These are phyloP conservation scores for Acanthamoeba quina DNA, from an alignment of 208 protist genomes.

Conservation along the genomic window DNA sequence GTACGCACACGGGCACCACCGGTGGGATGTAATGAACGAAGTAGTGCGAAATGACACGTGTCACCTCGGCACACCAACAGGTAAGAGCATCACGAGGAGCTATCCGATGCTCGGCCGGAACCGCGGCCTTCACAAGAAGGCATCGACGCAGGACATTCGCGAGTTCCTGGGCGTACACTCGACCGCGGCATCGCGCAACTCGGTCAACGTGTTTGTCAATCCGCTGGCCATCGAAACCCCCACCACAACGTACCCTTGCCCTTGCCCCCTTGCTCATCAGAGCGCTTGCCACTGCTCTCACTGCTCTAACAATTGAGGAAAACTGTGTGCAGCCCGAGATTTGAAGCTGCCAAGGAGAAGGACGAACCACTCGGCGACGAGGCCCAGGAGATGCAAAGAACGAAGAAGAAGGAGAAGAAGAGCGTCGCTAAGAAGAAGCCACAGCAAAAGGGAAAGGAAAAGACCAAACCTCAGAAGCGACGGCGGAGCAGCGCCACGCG, in stretches of 20 bases:
- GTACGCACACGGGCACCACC: not conserved
- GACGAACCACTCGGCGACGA: not conserved
- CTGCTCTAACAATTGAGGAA: too few relatives aligned
- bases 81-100: not conserved
- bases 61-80: not conserved
- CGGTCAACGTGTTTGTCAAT: constrained; percentile 35
- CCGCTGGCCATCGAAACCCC: constrained; percentile 47
- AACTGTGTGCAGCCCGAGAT: not conserved
- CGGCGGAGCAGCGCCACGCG: not conserved
- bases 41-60: too few relatives aligned
- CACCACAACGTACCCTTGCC: not conserved
- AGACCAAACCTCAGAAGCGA: not conserved
- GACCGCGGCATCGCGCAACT: not conserved
- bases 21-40: too few relatives aligned
- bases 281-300: not conserved
- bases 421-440: not conserved
- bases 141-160: constrained; percentile 53
- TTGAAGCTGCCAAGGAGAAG: not conserved
- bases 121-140: constrained; percentile 29
- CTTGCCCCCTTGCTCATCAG: not conserved
- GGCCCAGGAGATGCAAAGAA: not conserved
- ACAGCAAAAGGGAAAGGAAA: not conserved
- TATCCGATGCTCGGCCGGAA: constrained; percentile 24
- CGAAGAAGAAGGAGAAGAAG: constrained; percentile 10
- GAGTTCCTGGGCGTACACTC: constrained; percentile 33